Conservation (phyloP, 768 basidiomycete genomes). For the Russula dissimulans region DNA sequence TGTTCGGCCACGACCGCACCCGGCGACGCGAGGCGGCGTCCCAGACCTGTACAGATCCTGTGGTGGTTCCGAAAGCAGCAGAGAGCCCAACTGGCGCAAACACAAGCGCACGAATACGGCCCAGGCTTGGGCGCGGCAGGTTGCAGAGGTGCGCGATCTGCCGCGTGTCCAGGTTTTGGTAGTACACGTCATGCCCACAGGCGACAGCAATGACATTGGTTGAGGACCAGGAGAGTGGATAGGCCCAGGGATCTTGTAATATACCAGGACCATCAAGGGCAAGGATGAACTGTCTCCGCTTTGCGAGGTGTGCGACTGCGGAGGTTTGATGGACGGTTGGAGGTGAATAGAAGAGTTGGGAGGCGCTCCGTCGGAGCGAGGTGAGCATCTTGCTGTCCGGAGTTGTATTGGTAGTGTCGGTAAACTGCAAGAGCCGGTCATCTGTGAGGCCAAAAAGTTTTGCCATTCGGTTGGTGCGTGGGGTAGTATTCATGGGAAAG, state of each 20-base stretch:
- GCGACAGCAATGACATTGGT: constrained; percentile 54
- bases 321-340: constrained; percentile 33
- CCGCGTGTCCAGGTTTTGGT: constrained; percentile 50
- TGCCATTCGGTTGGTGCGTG: constrained; percentile 59
- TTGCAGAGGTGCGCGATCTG: constrained; percentile 43
- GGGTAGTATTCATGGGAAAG: constrained; percentile 51
- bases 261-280: constrained; percentile 61
- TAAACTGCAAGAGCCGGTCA: constrained; percentile 46
- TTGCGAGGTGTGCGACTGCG: constrained; percentile 47
- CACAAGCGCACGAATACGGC: constrained; percentile 36
- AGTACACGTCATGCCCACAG: constrained; percentile 49
- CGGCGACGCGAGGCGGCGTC: constrained; percentile 32
- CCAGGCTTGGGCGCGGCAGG: constrained; percentile 28
- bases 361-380: constrained; percentile 44
- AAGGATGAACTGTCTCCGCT: constrained; percentile 44
- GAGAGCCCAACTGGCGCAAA: constrained; percentile 41
- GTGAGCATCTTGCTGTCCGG: constrained; percentile 35
- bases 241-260: constrained; percentile 42
- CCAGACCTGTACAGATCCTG: constrained; percentile 46
- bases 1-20: constrained; percentile 29
- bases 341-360: constrained; percentile 37
- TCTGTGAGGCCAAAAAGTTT: constrained; percentile 51
- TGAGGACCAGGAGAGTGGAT: constrained; percentile 53
- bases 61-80: constrained; percentile 44
- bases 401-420: constrained; percentile 29